Base-by-base conservation (phyloP, 2,329 filamentous ascomycete genomes). In the Fusarium oligoseptatum region DNA sequence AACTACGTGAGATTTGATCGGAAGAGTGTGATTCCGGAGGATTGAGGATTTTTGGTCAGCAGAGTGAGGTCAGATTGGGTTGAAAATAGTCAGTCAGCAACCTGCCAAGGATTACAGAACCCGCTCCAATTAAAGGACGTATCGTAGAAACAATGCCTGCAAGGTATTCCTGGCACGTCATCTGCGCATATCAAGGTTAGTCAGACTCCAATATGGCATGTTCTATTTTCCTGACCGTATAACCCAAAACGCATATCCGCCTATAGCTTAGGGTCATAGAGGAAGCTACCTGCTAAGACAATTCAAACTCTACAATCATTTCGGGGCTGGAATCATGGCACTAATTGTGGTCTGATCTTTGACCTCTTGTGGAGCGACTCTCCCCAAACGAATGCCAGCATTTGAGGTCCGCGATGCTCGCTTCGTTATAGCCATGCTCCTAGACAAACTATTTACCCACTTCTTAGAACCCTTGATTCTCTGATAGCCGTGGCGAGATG, bases 71-170 rank as follows among this genome's bases (percentile, higher is more conserved):
- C 43, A 48, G 43, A 6, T n/a, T 1, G 11, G 11, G n/a, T 9
- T 34, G 29, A 15, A 14, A 22, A 67, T 93, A 88, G 83, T 97
- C 24, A n/a, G 37, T 50, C 15, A 50, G 45, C 24, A 27, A n/a
- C 11, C 0, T 29, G 45, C 45, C 15, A 50, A 29, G 24, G 3
- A 12, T 27, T 6, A 6, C 0, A 11, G 15, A 27, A 11, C 2
- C 5, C 24, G 15, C 45, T n/a, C 45, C 45, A 29, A 29, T 50
- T n/a, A 50, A 50, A n/a, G 14, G 15, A 5, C 20, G 14, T 15
- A 15, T 24, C 20, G 7, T 17, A 10, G 43, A 17, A 48, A 15
- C 3, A 1, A 14, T 24, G 24, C 24, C 20, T 48, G 22, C 3
- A 5, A 48, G 43, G 43, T 20, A 48, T 17, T 8, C 41, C 22